Percentiles rank a stretch among this genome's conserved stretches.
Evolutionary conservation across 2,329 filamentous ascomycete genomes (phyloP).

Genomic region (Chaetomium sp.): DNA sequence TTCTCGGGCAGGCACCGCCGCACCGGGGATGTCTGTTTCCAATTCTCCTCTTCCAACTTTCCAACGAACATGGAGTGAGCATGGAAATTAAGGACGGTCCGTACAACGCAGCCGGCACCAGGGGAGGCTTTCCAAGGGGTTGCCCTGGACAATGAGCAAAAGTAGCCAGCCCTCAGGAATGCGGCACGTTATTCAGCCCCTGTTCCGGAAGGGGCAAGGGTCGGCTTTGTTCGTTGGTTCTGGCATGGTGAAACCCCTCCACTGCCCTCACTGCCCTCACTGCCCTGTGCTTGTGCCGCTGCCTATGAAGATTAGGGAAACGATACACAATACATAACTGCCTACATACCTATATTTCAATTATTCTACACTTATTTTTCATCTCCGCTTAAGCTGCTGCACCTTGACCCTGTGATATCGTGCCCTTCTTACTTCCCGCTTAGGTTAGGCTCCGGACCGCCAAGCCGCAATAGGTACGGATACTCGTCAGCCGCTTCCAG

Average conservation of each 20-base stretch:
- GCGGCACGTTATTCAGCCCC: slow-evolving; percentile 24
- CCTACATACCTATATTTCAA: background rate
- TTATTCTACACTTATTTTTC: background rate
- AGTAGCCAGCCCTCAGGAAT: background rate
- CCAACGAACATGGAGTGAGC: background rate
- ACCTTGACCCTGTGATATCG: background rate
- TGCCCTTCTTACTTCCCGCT: background rate
- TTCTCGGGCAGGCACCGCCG: background rate
- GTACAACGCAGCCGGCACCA: no score
- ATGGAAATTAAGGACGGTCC: no score
- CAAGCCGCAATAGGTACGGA: slow-evolving; percentile 23
- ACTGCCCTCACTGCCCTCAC: background rate
- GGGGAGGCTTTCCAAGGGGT: no score
- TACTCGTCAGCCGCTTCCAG: slow-evolving; percentile 26
- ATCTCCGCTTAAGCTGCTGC: background rate
- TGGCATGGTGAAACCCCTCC: slow-evolving; percentile 23
- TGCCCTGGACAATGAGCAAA: background rate
- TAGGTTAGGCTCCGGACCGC: slow-evolving; percentile 23
- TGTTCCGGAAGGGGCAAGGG: slow-evolving; percentile 22
- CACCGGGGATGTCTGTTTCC: background rate
- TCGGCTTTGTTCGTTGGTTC: slow-evolving; percentile 25
- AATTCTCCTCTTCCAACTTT: background rate
- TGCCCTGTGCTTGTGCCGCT: background rate
- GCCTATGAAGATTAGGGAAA: background rate
- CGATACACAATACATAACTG: background rate